Evolutionary conservation across 179 eudicot genomes (phyloP), one percentile per base, ranked within the genome.

Genomic region (Drosera spatulata): DNA sequence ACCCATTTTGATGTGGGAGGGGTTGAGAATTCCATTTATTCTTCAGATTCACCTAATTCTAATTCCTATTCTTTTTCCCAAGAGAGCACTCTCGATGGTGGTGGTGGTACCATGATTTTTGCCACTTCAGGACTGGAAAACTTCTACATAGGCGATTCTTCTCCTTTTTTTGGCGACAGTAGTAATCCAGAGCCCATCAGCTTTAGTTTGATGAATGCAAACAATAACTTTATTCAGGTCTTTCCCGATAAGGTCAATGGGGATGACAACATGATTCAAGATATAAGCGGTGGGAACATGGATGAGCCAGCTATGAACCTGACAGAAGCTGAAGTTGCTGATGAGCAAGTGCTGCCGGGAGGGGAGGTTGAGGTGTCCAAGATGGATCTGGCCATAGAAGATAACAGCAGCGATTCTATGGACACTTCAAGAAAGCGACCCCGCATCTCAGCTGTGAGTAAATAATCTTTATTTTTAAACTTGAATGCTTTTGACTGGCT

Each of bases 351-450:
- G 73, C 58, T 55, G 48, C 58, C 55, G 13, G 33, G 52, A 63
- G 58, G 9, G 10, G 66, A 67, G 58, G 51, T 69, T 61, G 63
- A 70, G 46, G 37, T 58, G 46, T 33, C 61, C 22, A 43, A 9
- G 41, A 37, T 62, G 53, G 67, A 76, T 55, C 66, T 58, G 41
- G 41, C 63, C 45, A 56, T 10, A 12, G 79, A 75, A 10, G 67
- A 71, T 38, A 71, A 77, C 13, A 61, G 43, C 48, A 54, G 63
- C 4, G 43, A 66, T 65, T 61, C 69, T 3, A 41, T 61, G 11
- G 73, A 69, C 44, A 59, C 52, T 14, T 50, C 71, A 9, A 80
- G 73, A 80, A 87, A 82, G 68, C 69, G 91, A 62, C 55, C 69
- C 22, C 65, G 68, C 33, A 46, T 39, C 52, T 63, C 65, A 48